phyloP scores from a whole-genome alignment of 164 flowering plant species.

The Sextonia rubra region DNA sequence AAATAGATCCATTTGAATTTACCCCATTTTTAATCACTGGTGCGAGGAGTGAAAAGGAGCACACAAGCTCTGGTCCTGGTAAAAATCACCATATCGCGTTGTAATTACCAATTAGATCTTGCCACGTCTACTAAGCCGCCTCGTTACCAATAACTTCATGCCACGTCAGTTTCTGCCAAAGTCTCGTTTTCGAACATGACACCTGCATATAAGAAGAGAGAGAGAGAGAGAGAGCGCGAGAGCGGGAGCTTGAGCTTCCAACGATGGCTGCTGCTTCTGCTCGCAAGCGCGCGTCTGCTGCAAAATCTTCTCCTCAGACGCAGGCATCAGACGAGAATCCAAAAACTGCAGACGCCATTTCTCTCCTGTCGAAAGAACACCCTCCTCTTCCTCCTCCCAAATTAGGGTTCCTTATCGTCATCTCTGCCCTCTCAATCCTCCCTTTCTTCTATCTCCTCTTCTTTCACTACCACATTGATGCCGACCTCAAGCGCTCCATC shows the following conservation, averaged over 20 bases:
- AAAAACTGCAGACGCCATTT: background rate
- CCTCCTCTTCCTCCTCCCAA: slow-evolving; percentile 45
- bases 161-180: too few relatives aligned
- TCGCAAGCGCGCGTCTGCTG: slow-evolving; percentile 37
- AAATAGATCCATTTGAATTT: too few relatives aligned
- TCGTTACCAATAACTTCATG: too few relatives aligned
- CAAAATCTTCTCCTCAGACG: slow-evolving; percentile 3
- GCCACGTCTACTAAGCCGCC: too few relatives aligned
- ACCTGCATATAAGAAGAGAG: background rate
- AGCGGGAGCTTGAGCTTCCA: background rate
- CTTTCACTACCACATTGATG: slow-evolving; percentile 56
- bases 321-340: slow-evolving; percentile 8
- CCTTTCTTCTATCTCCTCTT: slow-evolving; percentile 55
- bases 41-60: too few relatives aligned
- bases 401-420: slow-evolving; percentile 25
- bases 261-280: slow-evolving; percentile 28
- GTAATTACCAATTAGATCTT: too few relatives aligned
- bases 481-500: slow-evolving; percentile 54
- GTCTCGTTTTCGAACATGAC: background rate
- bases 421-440: slow-evolving; percentile 25
- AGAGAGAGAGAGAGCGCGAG: background rate
- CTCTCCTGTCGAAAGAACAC: background rate
- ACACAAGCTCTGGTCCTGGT: too few relatives aligned
- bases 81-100: too few relatives aligned
- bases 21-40: too few relatives aligned